Conservation (phyloP, 208 protist genomes). For the Phytomonas sp. region DNA sequence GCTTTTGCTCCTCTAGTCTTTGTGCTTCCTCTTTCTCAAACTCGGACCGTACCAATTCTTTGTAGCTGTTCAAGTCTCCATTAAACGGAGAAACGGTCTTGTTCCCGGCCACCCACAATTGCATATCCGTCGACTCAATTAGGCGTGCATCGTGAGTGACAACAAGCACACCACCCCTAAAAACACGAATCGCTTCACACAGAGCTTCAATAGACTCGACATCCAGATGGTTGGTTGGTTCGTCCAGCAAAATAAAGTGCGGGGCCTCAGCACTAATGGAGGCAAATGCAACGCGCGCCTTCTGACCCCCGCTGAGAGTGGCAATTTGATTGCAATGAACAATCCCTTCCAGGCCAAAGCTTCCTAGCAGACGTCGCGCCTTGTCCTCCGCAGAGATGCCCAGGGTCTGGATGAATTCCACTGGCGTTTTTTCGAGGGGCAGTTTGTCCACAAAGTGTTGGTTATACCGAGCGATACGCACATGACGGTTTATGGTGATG, state of each 20-base stretch:
- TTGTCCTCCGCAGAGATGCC: slow-evolving; percentile 70
- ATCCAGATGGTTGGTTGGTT: slow-evolving; percentile 93
- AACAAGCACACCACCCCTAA: slow-evolving; percentile 86
- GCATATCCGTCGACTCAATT: slow-evolving; percentile 83
- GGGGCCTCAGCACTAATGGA: slow-evolving; percentile 85
- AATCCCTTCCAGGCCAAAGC: slow-evolving; percentile 82
- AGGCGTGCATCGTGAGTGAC: slow-evolving; percentile 88
- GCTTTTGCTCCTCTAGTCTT: slow-evolving; percentile 34
- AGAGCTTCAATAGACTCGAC: slow-evolving; percentile 89
- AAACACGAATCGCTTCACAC: slow-evolving; percentile 68
- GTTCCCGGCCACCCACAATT: slow-evolving; percentile 83
- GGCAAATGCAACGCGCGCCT: slow-evolving; percentile 90
- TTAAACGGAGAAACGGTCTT: slow-evolving; percentile 75
- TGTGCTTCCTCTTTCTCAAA: slow-evolving; percentile 64
- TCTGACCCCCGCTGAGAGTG: slow-evolving; percentile 92
- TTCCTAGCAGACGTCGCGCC: slow-evolving; percentile 73
- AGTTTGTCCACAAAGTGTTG: slow-evolving; percentile 93
- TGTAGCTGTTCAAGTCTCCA: slow-evolving; percentile 80
- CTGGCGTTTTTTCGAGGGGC: slow-evolving; percentile 80
- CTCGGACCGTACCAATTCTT: slow-evolving; percentile 53
- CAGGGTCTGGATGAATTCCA: slow-evolving; percentile 79
- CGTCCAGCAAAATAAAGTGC: slow-evolving; percentile 93
- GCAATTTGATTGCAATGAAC: slow-evolving; percentile 86
- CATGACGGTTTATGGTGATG: slow-evolving; percentile 70
- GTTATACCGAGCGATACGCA: slow-evolving; percentile 86